Evolutionary conservation across 345 rosid species (phyloP), one percentile per base, ranked within the genome.

Genomic region (Salix koriyanagi): DNA sequence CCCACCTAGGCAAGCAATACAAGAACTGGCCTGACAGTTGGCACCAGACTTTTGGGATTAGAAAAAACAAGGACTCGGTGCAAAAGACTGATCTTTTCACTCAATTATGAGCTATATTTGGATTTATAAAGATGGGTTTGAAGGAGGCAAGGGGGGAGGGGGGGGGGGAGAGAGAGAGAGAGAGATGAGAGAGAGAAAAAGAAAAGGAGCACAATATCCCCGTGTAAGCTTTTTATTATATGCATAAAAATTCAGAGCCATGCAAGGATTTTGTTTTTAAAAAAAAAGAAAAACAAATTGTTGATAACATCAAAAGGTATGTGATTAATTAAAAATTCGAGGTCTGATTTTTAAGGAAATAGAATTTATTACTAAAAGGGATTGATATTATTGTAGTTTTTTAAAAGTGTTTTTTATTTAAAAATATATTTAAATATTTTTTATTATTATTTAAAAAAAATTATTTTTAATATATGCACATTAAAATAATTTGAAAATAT

Each of bases 151-250:
- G 52, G 8, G 54, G 66, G 37, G 67, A 30, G 34, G 34, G 36
- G 1, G 36, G 36, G 6, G 1, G 36, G 1, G 36, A 4, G 8
- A 65, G 58, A 13, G 64, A 65, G 37, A 39, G 65, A 75, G 67
- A 77, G 67, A 71, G 36, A 37, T 68, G 18, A 70, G 76, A 81
- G 87, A 34, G 0, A 36, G 37, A 36, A 1, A 5, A 36, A 6
- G 37, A 36, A 36, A 36, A 36, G 83, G 83, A 82, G 84, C 87
- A 80, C 81, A 79, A 76, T 75, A 84, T 81, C 83, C 88, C 83
- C 89, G 94, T 89, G 93, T 76, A 83, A 87, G 91, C 85, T 84
- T 85, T 82, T 79, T 58, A 82, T 34, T 34, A 83, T 84, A 72
- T 66, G 83, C 86, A 84, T 73, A 79, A 77, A 86, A 83, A n/a